Conservation (phyloP, 306 rosid genomes). For the Lupinus albus region DNA sequence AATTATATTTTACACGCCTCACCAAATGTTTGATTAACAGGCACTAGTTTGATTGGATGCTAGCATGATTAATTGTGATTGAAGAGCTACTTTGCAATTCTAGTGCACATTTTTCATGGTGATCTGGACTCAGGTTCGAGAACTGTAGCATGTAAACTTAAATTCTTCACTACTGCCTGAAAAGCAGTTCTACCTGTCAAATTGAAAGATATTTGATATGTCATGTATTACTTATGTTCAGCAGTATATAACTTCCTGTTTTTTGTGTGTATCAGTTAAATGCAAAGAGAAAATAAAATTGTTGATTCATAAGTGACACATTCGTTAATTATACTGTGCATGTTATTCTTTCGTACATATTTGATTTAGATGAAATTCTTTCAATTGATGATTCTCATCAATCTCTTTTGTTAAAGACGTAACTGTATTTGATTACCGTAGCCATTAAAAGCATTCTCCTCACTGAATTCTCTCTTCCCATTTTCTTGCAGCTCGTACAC, state of each 20-base stretch:
- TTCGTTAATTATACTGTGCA: not conserved
- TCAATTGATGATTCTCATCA: not conserved
- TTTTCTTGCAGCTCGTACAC: not conserved
- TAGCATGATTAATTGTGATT: slow-evolving; percentile 32
- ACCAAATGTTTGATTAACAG: slow-evolving; percentile 40
- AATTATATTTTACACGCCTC: slow-evolving; percentile 7
- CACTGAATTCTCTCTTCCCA: not conserved
- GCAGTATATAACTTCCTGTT: not conserved
- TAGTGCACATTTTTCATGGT: slow-evolving; percentile 10
- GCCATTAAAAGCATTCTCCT: not conserved
- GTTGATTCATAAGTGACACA: not conserved
- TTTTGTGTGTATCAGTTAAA: not conserved
- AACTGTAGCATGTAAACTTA: slow-evolving; percentile 13
- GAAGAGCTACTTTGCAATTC: slow-evolving; percentile 21
- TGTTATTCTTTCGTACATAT: not conserved
- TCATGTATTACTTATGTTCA: not conserved
- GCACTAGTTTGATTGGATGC: slow-evolving; percentile 51
- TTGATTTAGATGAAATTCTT: not conserved
- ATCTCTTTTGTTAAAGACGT: not conserved
- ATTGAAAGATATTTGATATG: not conserved
- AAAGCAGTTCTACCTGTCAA: not conserved
- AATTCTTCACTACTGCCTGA: not conserved
- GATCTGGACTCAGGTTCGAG: not conserved
- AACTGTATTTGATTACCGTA: not conserved
- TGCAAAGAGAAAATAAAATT: not conserved